phyloP scores from a whole-genome alignment of 352 stramenopile species.

The Phytophthora rubi region DNA sequence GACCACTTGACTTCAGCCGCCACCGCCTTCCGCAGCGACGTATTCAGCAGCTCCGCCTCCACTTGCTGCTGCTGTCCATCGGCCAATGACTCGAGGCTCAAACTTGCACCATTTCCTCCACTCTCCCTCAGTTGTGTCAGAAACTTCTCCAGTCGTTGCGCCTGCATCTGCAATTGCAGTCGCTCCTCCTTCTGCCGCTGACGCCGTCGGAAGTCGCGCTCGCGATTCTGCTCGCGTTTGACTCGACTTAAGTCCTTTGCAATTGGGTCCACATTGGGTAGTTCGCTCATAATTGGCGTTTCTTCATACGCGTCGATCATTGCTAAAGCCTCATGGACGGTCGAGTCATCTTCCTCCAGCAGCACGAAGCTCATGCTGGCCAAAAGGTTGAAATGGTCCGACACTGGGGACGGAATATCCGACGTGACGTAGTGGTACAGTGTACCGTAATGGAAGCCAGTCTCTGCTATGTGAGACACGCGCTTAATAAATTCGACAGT shows the following conservation, averaged over 20 bases:
- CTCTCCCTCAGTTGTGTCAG: conserved; percentile 17
- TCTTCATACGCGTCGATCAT: conserved; percentile 24
- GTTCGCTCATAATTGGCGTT: conserved; percentile 10
- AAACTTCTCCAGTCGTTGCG: conserved; percentile 26
- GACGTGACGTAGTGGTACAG: not conserved
- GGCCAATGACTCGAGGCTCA: not conserved
- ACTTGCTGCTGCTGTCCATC: conserved; percentile 20
- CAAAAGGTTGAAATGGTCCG: conserved; percentile 6
- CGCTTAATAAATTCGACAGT: not conserved
- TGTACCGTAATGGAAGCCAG: conserved; percentile 2
- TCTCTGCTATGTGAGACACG: conserved; percentile 7
- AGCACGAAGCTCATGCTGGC: conserved; percentile 29
- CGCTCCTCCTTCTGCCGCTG: conserved; percentile 32
- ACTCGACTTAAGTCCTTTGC: not conserved
- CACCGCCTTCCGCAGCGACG: conserved; percentile 26
- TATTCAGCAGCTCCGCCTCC: conserved; percentile 24
- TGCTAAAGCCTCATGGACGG: conserved; percentile 17
- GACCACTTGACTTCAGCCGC: conserved; percentile 27
- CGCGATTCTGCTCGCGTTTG: conserved; percentile 25
- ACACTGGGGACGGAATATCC: not conserved
- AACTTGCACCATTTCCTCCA: not conserved
- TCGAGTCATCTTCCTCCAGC: conserved; percentile 22
- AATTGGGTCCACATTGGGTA: not conserved
- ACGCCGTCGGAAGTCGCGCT: conserved; percentile 24
- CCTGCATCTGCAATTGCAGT: conserved; percentile 34